Evolutionary conservation across 2,329 filamentous ascomycete genomes (phyloP).

Genomic region (Venturia aucupariae): DNA sequence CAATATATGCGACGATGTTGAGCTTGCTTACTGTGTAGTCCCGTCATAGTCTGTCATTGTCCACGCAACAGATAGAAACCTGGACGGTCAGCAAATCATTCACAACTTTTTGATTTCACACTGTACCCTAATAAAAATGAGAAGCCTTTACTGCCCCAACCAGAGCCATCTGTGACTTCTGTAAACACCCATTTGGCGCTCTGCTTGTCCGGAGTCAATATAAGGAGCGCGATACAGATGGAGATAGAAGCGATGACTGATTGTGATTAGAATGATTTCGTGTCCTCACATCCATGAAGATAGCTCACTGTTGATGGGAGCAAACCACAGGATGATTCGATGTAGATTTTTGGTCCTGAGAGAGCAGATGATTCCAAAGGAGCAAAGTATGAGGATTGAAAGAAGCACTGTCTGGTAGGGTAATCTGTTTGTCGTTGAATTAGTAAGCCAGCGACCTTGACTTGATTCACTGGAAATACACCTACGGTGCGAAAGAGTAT

Average conservation of each 20-base stretch:
- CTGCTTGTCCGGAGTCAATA: slow-evolving; percentile 51
- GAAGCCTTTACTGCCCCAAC: slow-evolving; percentile 52
- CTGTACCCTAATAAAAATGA: slow-evolving; percentile 52
- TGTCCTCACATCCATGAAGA: not conserved
- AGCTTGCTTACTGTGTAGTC: slow-evolving; percentile 47
- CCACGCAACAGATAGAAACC: slow-evolving; percentile 47
- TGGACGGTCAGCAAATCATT: slow-evolving; percentile 26
- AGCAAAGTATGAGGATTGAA: slow-evolving; percentile 45
- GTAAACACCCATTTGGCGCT: slow-evolving; percentile 52
- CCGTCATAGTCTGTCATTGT: slow-evolving; percentile 63
- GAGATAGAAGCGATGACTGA: slow-evolving; percentile 48
- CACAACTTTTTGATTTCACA: slow-evolving; percentile 19
- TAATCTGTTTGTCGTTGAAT: slow-evolving; percentile 32
- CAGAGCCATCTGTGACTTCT: slow-evolving; percentile 51
- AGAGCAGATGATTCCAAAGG: slow-evolving; percentile 53
- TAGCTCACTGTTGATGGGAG: slow-evolving; percentile 50
- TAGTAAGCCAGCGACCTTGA: not conserved
- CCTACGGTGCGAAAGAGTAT: slow-evolving; percentile 50
- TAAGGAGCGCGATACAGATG: slow-evolving; percentile 50
- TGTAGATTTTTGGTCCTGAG: slow-evolving; percentile 52
- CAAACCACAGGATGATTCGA: slow-evolving; percentile 54
- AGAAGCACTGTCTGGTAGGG: slow-evolving; percentile 50
- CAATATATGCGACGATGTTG: slow-evolving; percentile 12
- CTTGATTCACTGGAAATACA: not conserved
- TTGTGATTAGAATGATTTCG: not conserved